Base-by-base conservation (phyloP, 2,329 filamentous ascomycete species). In the Calonectria pseudoturangicola region DNA sequence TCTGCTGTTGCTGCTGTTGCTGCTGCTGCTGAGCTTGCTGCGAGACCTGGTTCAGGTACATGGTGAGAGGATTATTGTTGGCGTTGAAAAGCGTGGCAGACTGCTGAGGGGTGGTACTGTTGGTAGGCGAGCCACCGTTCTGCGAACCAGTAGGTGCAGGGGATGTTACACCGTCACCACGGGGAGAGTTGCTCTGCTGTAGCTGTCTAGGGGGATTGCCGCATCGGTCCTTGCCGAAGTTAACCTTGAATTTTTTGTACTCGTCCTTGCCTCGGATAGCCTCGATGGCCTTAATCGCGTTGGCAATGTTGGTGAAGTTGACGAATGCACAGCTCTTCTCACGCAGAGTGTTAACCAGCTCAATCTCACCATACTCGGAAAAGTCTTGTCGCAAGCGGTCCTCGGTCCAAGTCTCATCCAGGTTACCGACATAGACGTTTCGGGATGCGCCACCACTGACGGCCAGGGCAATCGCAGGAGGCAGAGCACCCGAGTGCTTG, bases 261-360 rank as follows among this genome's bases (percentile, higher is more conserved):
- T 99, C 97, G 51, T 98, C 97, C 82, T 96, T 95, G 81, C 95
- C 94, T 71, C 97, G 92, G 76, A 99, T 92, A 27, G 96, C 97
- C 86, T 99, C 97, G 76, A 99, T 99, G 1, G 97, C 97, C 88
- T 99, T 99, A 89, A 99, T 99, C 64, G 97, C 97, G 80, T 99
- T 99, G 82, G 97, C 97, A 83, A 99, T 99, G 87, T 99, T 99
- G 82, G 97, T 99, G 84, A 99, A 99, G 87, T 99, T 99, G 84
- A 99, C 97, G 83, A 99, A 99, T 0, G 97, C 97, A 84, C 97
- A 99, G 87, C 96, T 98, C 92, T 99, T 99, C 89, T 99, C 97
- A 67, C 97, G 93, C 73, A 99, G 88, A 18, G 97, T 94, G 86
- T 99, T 99, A 75, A 99, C 95, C 75, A 99, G 88, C 86, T 99